phyloP scores from a whole-genome alignment of 1,284 basidiomycete genomes.

The Malassezia furfur region DNA sequence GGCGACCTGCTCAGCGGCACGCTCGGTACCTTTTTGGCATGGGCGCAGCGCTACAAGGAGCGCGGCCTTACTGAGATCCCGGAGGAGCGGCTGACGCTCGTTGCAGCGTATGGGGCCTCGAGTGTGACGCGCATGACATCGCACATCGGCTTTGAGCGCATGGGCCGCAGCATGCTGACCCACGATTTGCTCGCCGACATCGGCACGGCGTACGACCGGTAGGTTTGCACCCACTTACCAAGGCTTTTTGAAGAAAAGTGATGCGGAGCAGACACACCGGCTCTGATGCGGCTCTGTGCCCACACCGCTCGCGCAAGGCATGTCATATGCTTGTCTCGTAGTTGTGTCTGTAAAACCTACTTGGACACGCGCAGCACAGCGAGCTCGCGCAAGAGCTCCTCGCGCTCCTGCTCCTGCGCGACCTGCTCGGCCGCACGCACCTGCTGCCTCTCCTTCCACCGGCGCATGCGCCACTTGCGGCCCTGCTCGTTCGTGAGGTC shows the following conservation, averaged over 20 bases:
- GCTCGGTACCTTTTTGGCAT: slow-evolving; percentile 79
- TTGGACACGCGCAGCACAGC: slow-evolving; percentile 26
- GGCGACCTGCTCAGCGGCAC: slow-evolving; percentile 83
- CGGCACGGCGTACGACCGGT: slow-evolving; percentile 46
- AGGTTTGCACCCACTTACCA: neutral
- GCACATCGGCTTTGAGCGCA: slow-evolving; percentile 62
- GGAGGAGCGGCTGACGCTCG: slow-evolving; percentile 57
- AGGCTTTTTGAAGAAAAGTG: neutral
- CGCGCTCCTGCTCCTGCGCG: slow-evolving; percentile 13
- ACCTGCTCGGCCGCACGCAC: slow-evolving; percentile 16
- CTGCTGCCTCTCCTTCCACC: slow-evolving; percentile 27
- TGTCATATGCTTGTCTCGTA: no score
- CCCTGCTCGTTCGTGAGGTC: slow-evolving; percentile 39
- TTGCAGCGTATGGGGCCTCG: slow-evolving; percentile 79
- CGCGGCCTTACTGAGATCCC: slow-evolving; percentile 55
- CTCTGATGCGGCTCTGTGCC: no score
- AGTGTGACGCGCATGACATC: slow-evolving; percentile 77
- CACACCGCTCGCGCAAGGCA: no score
- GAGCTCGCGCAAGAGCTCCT: slow-evolving; percentile 32
- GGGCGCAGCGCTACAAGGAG: slow-evolving; percentile 82
- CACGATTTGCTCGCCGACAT: slow-evolving; percentile 62
- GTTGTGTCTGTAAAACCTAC: no score
- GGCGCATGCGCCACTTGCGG: slow-evolving; percentile 40
- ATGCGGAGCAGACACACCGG: neutral
- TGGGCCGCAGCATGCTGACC: slow-evolving; percentile 75